Evolutionary conservation across 768 basidiomycete species (phyloP).

Genomic region (Russula ochroleuca): DNA sequence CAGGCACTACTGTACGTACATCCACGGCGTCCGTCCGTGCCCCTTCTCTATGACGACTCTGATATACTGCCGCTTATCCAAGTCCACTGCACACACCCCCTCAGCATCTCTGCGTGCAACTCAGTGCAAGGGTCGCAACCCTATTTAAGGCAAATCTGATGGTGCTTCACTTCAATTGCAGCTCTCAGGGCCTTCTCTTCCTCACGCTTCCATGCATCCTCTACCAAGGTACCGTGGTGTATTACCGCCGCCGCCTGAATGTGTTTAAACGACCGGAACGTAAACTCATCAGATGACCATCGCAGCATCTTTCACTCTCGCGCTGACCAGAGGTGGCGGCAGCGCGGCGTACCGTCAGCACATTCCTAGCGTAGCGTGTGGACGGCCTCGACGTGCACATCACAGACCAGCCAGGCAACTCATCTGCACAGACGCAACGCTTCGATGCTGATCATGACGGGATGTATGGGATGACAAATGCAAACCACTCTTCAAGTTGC

Average conservation of each 20-base stretch:
- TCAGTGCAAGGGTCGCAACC: constrained; percentile 1
- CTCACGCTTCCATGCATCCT: constrained; percentile 13
- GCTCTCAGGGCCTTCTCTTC: constrained; percentile 44
- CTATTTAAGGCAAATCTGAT: constrained; percentile 25
- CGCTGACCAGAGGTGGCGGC: not conserved
- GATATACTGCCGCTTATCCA: constrained; percentile 34
- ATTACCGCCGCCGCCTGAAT: constrained; percentile 1
- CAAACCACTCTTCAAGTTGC: not conserved
- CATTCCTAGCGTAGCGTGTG: constrained; percentile 41
- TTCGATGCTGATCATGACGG: not conserved
- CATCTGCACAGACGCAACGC: not conserved
- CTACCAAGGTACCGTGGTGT: not conserved
- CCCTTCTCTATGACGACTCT: constrained; percentile 38
- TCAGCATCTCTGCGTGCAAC: constrained; percentile 41
- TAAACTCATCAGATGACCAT: not conserved
- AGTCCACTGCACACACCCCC: constrained; percentile 35
- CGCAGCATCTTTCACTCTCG: not conserved
- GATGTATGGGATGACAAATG: not conserved
- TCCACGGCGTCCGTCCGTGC: constrained; percentile 53
- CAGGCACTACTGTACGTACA: constrained; percentile 36
- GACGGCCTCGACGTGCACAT: constrained; percentile 37
- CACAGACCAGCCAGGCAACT: constrained; percentile 38
- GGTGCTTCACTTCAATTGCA: constrained; percentile 32
- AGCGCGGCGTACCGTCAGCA: not conserved
- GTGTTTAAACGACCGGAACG: constrained; percentile 2